Evolutionary conservation across 176 grass and related monocot genomes (phyloP).

Genomic region (Ensete glaucum): DNA sequence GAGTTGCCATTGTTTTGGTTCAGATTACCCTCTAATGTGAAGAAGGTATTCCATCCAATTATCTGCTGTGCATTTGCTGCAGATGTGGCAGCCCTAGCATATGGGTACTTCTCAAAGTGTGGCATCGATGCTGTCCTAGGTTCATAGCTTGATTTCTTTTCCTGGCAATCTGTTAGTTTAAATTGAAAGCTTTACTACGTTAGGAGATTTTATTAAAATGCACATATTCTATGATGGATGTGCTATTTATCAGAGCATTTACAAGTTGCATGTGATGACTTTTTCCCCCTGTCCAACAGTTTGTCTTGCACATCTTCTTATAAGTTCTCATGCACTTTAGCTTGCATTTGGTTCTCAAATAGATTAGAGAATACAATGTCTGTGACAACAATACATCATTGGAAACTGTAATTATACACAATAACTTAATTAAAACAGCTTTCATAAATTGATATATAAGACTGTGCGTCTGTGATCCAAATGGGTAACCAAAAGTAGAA

Average conservation of each 20-base stretch:
- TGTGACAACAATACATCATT: too few species aligned
- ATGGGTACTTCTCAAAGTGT: constrained; percentile 50
- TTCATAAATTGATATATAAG: too few species aligned
- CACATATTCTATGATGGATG: neutral
- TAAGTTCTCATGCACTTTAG: neutral
- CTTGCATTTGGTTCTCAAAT: too few species aligned
- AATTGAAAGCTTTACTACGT: neutral
- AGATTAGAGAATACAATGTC: too few species aligned
- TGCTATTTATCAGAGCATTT: neutral
- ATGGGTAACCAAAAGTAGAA: too few species aligned
- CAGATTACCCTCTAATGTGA: constrained; percentile 67
- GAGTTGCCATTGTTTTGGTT: constrained; percentile 5
- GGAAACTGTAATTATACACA: too few species aligned
- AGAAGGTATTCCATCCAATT: constrained; percentile 77
- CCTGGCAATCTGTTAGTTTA: constrained; percentile 1
- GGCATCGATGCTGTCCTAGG: constrained; percentile 73
- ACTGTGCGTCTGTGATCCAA: too few species aligned
- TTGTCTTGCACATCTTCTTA: neutral
- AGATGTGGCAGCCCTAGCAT: constrained; percentile 50
- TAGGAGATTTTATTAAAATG: neutral
- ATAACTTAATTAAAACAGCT: too few species aligned
- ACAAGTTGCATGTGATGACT: too few species aligned
- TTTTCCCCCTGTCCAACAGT: too few species aligned
- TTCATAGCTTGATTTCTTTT: constrained; percentile 28
- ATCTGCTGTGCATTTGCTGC: constrained; percentile 73